Evolutionary conservation across 495 filamentous ascomycete genomes (phyloP), one percentile per base, ranked within the genome.

Genomic region (Hypoxylon trugodes): DNA sequence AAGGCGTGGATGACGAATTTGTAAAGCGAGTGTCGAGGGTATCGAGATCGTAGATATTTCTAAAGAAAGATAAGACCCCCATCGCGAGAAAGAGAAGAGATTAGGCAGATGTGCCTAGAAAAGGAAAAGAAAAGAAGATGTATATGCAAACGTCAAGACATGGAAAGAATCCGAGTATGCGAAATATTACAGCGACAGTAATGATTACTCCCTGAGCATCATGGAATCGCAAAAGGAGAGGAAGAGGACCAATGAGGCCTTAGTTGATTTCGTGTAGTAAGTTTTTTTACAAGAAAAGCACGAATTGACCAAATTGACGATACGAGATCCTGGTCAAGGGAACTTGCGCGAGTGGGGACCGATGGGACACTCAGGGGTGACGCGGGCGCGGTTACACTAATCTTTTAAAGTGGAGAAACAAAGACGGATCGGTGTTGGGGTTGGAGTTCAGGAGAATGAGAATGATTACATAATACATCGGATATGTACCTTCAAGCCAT

Each of bases 1-100:
- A 83, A 18, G 90, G 85, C n/a, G 86, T 84, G 18, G 77, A 82
- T 13, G 91, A 84, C 7, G 90, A 84, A 40, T 83, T 86, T 21
- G 88, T 90, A 73, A 98, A 92, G 64, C 95, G 89, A 58, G 91
- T 94, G 81, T 98, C 95, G 73, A 98, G 86, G 24, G 92, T 96
- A 68, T 97, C 91, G 56, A 96, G 87, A 48, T 90, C 88, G 77
- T 92, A 96, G 47, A 94, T 73, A 42, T 80, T 81, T 63, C 81
- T 76, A 47, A 87, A 55, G 47, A 77, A 77, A 13, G 78, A 76
- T 38, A 85, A 58, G 33, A 70, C 40, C 46, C 73, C 71, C 69
- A 73, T 73, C 13, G 55, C 60, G 41, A 35, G 18, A 32, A 48
- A 24, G 50, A 50, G 46, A 65, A 26, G 33, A 37, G 12, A 12